Base-by-base conservation (phyloP, 495 filamentous ascomycete genomes). In the Xylaria castorea region DNA sequence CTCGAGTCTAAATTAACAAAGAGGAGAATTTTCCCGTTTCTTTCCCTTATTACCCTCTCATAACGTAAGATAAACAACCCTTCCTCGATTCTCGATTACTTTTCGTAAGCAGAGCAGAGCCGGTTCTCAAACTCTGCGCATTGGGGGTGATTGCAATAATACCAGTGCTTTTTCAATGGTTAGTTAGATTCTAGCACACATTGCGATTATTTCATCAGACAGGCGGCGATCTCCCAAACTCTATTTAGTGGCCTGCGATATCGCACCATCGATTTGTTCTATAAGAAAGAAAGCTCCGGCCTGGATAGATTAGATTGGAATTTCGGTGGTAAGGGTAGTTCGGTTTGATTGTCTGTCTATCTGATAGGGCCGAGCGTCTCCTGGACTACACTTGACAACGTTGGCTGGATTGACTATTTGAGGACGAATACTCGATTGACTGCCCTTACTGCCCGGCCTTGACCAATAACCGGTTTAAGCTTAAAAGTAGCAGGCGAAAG, bases 41-140 rank as follows among this genome's bases (percentile, higher is more conserved):
- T 71, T 18, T 25, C 9, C 36, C 16, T 27, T 66, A 44, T 73
- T 73, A 73, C 71, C 71, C 71, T 57, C 57, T 55, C 20, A 73
- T 73, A 73, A 73, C 71, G 71, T 73, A 73, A 73, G 36, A 73
- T 65, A 71, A 71, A 64, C 32, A 42, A 30, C 11, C 44, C 3
- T n/a, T 42, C 20, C 25, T 22, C 38, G 64, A 5, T 36, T 20
- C 46, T 48, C 7, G 22, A 5, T 30, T 20, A 42, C 38, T 44
- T 63, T 38, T 66, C 30, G 46, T 53, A 67, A 67, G 64, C 62
- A 48, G 40, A 66, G 18, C 25, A 32, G 63, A 67, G 64, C 20
- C 22, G 66, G 53, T 16, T 55, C 48, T 67, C 48, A 58, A 22
- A 40, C 48, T 48, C 64, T 48, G 16, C 38, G 12, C 8, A 46